Evolutionary conservation across 2,329 filamentous ascomycete species (phyloP).

Genomic region (Colletotrichum incanum): DNA sequence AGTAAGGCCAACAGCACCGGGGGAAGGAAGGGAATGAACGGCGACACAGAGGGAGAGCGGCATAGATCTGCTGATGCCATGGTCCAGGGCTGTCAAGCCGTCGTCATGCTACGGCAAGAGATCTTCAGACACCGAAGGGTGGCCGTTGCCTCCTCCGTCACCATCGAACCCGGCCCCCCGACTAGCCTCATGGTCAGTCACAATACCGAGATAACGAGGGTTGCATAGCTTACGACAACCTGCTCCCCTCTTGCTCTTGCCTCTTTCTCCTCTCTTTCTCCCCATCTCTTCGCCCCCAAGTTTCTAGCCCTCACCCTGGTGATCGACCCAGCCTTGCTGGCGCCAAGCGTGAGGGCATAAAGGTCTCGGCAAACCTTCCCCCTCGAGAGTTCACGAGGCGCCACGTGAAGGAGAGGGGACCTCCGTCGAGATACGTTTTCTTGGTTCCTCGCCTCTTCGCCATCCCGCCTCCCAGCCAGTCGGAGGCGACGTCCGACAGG

Average conservation of each 20-base stretch:
- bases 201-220: constrained; percentile 24
- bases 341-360: constrained; percentile 41
- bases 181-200: constrained; percentile 11
- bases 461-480: constrained; percentile 31
- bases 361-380: constrained; percentile 42
- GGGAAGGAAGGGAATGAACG: constrained; percentile 3
- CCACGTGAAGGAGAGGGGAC: constrained; percentile 36
- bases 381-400: constrained; percentile 31
- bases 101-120: constrained; percentile 28
- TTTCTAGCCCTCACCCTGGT: constrained; percentile 4
- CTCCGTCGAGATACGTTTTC: constrained; percentile 22
- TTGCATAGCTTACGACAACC: not conserved
- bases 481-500: constrained; percentile 34
- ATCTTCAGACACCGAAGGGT: constrained; percentile 22
- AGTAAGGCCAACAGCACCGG: constrained; percentile 15
- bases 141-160: constrained; percentile 14
- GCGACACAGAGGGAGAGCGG: not conserved
- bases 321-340: constrained; percentile 40
- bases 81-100: constrained; percentile 27
- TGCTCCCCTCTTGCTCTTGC: not conserved
- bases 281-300: constrained; percentile 24
- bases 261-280: not conserved
- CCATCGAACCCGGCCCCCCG: constrained; percentile 17
- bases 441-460: not conserved
- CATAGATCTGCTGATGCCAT: constrained; percentile 28